Evolutionary conservation across 345 rosid genomes (phyloP), one percentile per base, ranked within the genome.

Genomic region (Nasturtium officinale): DNA sequence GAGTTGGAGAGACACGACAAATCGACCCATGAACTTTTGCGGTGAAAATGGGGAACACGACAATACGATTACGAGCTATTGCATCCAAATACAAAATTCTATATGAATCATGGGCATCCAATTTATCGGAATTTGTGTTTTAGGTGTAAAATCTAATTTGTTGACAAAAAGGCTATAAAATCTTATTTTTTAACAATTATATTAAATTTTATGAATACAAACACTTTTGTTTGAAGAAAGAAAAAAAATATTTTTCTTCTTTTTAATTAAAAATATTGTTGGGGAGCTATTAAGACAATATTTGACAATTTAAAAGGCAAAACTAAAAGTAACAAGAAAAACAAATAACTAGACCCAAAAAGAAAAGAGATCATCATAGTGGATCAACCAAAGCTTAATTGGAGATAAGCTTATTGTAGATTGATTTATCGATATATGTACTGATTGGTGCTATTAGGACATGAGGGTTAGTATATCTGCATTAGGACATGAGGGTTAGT

Each of bases 21-120:
- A 20, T 55, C 53, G 72, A 28, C 84, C 87, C 90, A 82, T 80
- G 21, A 78, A 38, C 66, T 68, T 50, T 9, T 90, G 91, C 61
- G 84, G 79, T 79, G 46, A 13, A 62, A 79, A 77, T 79, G 80
- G 90, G 91, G 87, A 81, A 79, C 90, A 84, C 21, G 29, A 30
- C 69, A 66, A 65, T 68, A 77, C 42, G 55, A 51, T 9, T 68
- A 77, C 42, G 55, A 51, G 15, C 61, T 53, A 58, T 40, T 16
- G 13, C 32, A 57, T 12, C 53, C 30, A 26, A 59, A 55, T 33
- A 51, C 30, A 32, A 65, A 46, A 37, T 55, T 38, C 46, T 65
- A 35, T 55, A 53, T 26, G 16, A 48, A 62, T 42, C 45, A 55
- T 45, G 64, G 15, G n/a, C 33, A 63, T 61, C 69, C 54, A 37